phyloP scores from a whole-genome alignment of 257 asterid genomes.

The Penstemon barbatus region DNA sequence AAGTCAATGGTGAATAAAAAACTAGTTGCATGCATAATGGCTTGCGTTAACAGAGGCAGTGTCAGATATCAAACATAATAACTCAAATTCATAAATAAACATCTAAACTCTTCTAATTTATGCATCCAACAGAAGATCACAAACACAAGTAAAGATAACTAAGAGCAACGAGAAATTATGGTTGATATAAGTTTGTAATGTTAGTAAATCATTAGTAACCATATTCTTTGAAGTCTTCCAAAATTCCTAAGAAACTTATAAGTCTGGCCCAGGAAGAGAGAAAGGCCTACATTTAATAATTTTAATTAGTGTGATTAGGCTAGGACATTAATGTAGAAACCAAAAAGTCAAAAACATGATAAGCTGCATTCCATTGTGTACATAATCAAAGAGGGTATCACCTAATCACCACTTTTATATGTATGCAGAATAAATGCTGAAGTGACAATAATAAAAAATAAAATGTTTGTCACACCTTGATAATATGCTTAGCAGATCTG shows the following conservation, averaged over 20 bases:
- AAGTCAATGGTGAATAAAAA: not conserved
- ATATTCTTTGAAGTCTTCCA: not conserved
- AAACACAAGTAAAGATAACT: not conserved
- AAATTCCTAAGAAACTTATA: not conserved
- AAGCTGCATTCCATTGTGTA: slow-evolving; percentile 3
- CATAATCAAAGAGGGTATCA: slow-evolving; percentile 3
- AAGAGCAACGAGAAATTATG: not conserved
- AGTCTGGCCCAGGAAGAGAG: not conserved
- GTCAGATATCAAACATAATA: not conserved
- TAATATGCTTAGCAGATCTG: slow-evolving; percentile 85
- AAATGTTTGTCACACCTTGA: slow-evolving; percentile 58
- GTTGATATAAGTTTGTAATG: not conserved
- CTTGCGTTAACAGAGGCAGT: not conserved
- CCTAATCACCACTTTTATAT: slow-evolving; percentile 3
- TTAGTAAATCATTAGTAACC: not conserved
- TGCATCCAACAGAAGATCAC: slow-evolving; percentile 5
- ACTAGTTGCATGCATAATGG: not conserved
- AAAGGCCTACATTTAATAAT: not conserved
- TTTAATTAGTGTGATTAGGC: not conserved
- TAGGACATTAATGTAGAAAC: not conserved
- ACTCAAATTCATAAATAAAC: slow-evolving; percentile 1
- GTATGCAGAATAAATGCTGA: slow-evolving; percentile 7
- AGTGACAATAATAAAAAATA: not conserved
- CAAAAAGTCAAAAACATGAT: not conserved
- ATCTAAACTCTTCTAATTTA: not conserved